Base-by-base conservation (phyloP, 257 asterid species). In the Henckelia pumila region DNA sequence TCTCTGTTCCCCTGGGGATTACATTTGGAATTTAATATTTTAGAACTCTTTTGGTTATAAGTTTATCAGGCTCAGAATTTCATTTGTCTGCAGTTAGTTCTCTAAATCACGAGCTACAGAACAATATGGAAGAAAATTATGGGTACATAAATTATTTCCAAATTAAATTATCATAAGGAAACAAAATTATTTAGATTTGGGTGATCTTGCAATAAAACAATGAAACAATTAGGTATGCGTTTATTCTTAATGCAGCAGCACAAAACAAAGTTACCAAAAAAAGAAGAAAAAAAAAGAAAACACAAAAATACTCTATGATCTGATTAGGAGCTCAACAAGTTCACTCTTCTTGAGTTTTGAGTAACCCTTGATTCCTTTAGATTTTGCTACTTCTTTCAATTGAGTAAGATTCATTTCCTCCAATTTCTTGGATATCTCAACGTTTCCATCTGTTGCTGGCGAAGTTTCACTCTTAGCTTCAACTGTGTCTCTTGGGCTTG, bases 281-380 rank as follows among this genome's bases (percentile, higher is more conserved):
- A 30, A 6, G 35, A 35, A 35, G 2, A 8, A 1, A 8, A 1
- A 32, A 32, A 7, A 1, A 9, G 8, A 11, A 37, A 1, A 11
- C 11, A 8, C 16, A 10, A 37, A 44, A 44, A 4, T 44, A 22
- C 21, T 56, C 63, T 32, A 64, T 21, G 80, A 73, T 59, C 75
- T 72, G 71, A 53, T 57, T 16, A 89, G 71, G 66, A 85, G 85
- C 75, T 82, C 83, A 13, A 88, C 68, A 25, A 90, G 80, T 55
- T 90, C 94, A 53, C 80, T 72, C 84, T 88, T 90, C 65, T 74
- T 88, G 35, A 88, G 82, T 73, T 79, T 88, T n/a, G 92, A 88
- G 62, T 86, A 88, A 64, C 97, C 94, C 73, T 71, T 84, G 32
- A 88, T 76, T 74, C 95, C 92, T 78, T 66, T 86, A 33, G 86